Base-by-base conservation (phyloP, 2,329 filamentous ascomycete species). In the Macrophomina phaseolina region DNA sequence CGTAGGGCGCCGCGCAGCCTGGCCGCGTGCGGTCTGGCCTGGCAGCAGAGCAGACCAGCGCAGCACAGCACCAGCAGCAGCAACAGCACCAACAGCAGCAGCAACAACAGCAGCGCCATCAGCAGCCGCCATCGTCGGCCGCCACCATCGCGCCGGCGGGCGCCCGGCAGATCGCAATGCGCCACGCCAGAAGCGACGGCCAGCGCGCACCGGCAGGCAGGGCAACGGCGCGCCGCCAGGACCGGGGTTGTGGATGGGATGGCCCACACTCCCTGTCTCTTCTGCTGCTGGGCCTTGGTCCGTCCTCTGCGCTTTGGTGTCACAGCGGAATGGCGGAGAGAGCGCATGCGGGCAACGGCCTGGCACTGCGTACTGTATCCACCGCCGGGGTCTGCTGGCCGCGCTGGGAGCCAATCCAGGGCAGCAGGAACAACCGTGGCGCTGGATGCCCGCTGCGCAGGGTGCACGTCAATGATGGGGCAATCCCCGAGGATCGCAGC, bases 261-360 rank as follows among this genome's bases (percentile, higher is more conserved):
- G 58, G 58, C 45, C 58, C 58, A 49, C 58, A 23, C 45, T 49
- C 58, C 58, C 38, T 62, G 58, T 38, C 58, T 49, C 58, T 49
- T 45, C 23, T 60, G 55, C 55, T 60, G 48, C 48, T 51, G 48
- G 48, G 16, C 52, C 52, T 55, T 55, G 58, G 58, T 49, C 58
- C 58, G 58, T 62, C 58, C 58, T 62, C 45, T 28, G 42, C 42
- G 46, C 49, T 40, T 62, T 62, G 49, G 58, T 62, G 58, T 49
- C 58, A 62, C 58, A 38, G 49, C 58, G 23, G 23, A 23, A 23
- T 23, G 32, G 49, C 58, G 56, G 56, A 48, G 46, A 61, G 56
- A 61, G 56, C 56, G 56, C 56, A 61, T 61, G 56, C 56, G 40
- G 56, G 56, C 23, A 61, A 61, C 56, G 56, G 56, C 56, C 48